These are phyloP conservation scores for Karstenula rhodostoma DNA, from an alignment of 2,329 filamentous ascomycete genomes.

Conservation along the genomic window DNA sequence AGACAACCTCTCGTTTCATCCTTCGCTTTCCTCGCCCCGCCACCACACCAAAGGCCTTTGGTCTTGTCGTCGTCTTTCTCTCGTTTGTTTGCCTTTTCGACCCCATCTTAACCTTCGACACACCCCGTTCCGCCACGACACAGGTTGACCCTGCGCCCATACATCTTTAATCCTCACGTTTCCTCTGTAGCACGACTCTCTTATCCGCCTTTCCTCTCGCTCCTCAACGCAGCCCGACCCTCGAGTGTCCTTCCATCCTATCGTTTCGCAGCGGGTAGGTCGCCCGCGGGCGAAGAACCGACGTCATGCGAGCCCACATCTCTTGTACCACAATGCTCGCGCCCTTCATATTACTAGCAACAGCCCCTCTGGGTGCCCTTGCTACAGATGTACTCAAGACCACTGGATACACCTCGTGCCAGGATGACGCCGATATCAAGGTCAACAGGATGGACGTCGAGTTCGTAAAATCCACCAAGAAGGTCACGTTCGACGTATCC, in stretches of 20 bases:
- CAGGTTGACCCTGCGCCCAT: constrained; percentile 49
- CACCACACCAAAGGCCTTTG: constrained; percentile 17
- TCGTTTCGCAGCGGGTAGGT: constrained; percentile 16
- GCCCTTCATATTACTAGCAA: constrained; percentile 48
- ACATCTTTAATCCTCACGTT: constrained; percentile 37
- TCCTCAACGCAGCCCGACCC: constrained; percentile 2
- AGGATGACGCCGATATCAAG: constrained; percentile 66
- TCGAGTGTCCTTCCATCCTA: constrained; percentile 18
- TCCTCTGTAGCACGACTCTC: constrained; percentile 23
- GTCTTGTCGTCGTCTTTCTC: constrained; percentile 23
- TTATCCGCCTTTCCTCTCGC: constrained; percentile 10
- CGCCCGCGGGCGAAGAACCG: constrained; percentile 42
- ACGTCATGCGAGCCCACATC: constrained; percentile 44
- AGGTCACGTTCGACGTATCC: constrained; percentile 81
- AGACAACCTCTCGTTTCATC: constrained; percentile 48
- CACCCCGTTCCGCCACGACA: constrained; percentile 32
- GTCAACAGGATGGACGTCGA: constrained; percentile 78
- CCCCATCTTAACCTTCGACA: constrained; percentile 19
- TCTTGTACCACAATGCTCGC: constrained; percentile 49
- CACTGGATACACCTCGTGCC: constrained; percentile 79
- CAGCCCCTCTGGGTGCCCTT: constrained; percentile 59
- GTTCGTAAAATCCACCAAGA: constrained; percentile 78
- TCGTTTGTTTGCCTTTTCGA: constrained; percentile 20
- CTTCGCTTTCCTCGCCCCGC: constrained; percentile 27
- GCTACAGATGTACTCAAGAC: constrained; percentile 80